Conservation (phyloP, 2,329 filamentous ascomycete genomes). For the Colletotrichum australisinense region DNA sequence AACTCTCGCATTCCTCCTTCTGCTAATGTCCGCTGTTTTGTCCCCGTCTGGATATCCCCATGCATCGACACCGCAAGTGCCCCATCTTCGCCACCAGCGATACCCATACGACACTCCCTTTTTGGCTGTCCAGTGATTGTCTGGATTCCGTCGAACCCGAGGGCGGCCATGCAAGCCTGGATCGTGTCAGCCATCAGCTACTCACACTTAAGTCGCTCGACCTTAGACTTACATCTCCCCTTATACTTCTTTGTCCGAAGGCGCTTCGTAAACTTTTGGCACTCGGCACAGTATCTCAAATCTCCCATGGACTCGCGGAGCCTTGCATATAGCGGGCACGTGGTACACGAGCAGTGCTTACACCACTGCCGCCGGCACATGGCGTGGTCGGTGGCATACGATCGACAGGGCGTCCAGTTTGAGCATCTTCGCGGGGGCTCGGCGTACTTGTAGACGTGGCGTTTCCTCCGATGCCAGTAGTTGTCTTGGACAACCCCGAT, state of each 20-base stretch:
- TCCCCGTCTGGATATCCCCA: neutral
- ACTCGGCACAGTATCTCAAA: neutral
- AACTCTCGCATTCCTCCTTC: neutral
- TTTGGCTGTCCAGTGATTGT: slow-evolving; percentile 15
- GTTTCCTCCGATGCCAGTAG: neutral
- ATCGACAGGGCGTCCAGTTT: neutral
- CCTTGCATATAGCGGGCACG: slow-evolving; percentile 6
- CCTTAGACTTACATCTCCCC: slow-evolving; percentile 14
- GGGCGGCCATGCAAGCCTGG: slow-evolving; percentile 16
- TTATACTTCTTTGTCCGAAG: neutral
- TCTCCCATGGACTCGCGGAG: neutral
- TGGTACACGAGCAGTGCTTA: slow-evolving; percentile 13
- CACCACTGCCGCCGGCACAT: slow-evolving; percentile 11
- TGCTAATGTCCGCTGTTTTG: neutral
- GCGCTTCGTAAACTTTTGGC: slow-evolving; percentile 15
- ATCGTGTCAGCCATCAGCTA: neutral
- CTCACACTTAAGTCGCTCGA: fast-evolving
- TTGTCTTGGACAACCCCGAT: neutral
- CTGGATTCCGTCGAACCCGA: neutral
- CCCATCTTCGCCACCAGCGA: slow-evolving; percentile 22
- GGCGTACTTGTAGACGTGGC: neutral
- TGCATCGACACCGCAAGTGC: neutral
- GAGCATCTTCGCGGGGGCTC: neutral
- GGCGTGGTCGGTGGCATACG: neutral
- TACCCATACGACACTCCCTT: slow-evolving; percentile 10